Percentiles rank a stretch among this genome's conserved stretches.
These are phyloP conservation scores for Russula emetica DNA, from an alignment of 768 basidiomycete species.

Conservation along the genomic window DNA sequence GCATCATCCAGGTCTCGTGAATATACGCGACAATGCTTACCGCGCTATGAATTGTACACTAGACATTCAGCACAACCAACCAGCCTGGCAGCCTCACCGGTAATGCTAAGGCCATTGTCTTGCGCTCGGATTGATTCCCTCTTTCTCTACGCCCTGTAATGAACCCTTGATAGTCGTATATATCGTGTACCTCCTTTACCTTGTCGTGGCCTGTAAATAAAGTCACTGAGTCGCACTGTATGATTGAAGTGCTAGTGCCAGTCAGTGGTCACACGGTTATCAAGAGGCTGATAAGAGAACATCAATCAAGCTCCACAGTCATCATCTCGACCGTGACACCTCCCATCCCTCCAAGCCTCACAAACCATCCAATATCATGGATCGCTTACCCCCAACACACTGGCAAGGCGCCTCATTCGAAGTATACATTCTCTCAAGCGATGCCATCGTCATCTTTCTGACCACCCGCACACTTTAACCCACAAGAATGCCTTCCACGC, in stretches of 20 bases:
- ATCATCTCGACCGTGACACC: no score
- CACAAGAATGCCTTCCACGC: not conserved
- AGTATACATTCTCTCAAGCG: not conserved
- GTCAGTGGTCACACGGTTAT: not conserved
- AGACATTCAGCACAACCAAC: not conserved
- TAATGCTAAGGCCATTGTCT: not conserved
- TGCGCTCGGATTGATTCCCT: not conserved
- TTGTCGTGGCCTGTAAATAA: not conserved
- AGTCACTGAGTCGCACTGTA: not conserved
- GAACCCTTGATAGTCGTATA: not conserved
- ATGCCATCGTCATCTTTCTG: not conserved
- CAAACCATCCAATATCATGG: not conserved
- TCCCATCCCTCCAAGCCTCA: not conserved
- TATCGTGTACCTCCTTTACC: not conserved
- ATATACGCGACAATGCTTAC: not conserved
- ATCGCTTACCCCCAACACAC: not conserved
- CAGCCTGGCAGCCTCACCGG: not conserved
- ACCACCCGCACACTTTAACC: not conserved
- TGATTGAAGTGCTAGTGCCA: not conserved
- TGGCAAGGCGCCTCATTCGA: not conserved
- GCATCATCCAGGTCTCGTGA: not conserved
- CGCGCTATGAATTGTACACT: not conserved
- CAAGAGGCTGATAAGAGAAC: no score
- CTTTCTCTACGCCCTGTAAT: not conserved
- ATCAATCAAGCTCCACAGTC: no score